A percentile compares a stretch with the other conserved stretches of the same genome.
Evolutionary conservation across 805 yeast genomes (phyloP).

Genomic region (Dipodascopsis uninucleata): DNA sequence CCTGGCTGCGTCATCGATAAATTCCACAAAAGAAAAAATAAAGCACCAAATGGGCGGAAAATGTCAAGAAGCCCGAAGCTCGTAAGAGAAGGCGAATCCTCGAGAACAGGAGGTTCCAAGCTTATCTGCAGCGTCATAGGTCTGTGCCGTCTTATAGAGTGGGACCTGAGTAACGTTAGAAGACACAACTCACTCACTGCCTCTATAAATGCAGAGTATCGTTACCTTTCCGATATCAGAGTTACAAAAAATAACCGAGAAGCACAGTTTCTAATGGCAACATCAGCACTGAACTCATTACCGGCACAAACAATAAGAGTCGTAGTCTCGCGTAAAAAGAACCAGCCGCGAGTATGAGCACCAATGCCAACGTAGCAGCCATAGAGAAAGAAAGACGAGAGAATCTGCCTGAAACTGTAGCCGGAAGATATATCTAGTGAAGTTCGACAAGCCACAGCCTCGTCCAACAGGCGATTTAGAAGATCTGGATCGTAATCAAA

Average conservation of each 20-base stretch:
- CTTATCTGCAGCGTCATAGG: conserved; percentile 3
- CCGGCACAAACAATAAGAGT: background rate
- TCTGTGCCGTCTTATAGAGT: background rate
- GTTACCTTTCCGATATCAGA: conserved; percentile 1
- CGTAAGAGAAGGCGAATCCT: background rate
- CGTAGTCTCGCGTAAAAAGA: conserved; percentile 3
- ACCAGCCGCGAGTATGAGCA: background rate
- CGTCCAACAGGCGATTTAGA: background rate
- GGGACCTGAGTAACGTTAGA: background rate
- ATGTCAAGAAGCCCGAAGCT: background rate
- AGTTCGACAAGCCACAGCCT: conserved; percentile 1
- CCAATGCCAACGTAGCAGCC: conserved; percentile 1
- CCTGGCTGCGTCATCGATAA: background rate
- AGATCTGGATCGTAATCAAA: background rate
- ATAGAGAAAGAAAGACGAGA: conserved; percentile 1
- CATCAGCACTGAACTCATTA: background rate
- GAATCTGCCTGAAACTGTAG: background rate
- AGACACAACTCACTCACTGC: background rate
- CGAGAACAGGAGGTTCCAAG: background rate
- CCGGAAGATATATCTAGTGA: background rate
- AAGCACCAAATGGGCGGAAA: conserved; percentile 2
- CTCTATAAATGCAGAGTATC: background rate
- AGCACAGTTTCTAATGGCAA: background rate
- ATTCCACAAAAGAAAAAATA: background rate
- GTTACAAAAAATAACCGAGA: background rate